Percentiles rank a stretch among this genome's conserved stretches.
Evolutionary conservation across 2,329 filamentous ascomycete species (phyloP).

Genomic region (Teratosphaeria pseudoeucalypti): DNA sequence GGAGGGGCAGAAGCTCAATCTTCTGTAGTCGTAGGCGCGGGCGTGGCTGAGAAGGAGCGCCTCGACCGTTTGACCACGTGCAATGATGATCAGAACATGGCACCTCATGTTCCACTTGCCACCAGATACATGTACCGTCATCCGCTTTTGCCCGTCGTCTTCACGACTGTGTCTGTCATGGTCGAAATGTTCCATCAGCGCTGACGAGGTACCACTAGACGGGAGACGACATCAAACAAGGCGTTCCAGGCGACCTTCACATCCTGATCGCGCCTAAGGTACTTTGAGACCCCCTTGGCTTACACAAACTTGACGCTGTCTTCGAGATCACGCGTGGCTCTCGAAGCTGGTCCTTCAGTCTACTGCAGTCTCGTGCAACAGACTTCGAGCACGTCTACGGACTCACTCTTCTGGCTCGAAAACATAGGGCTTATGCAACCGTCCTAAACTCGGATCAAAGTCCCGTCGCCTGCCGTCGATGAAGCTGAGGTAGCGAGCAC

Average conservation of each 20-base stretch:
- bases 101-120: background rate
- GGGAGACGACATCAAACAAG: too few relatives aligned
- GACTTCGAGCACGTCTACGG: background rate
- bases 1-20: background rate
- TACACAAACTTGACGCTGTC: too few relatives aligned
- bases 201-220: too few relatives aligned
- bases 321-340: background rate
- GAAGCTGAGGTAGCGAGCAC: background rate
- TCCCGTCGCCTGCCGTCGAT: background rate
- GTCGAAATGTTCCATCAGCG: too few relatives aligned
- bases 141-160: too few relatives aligned
- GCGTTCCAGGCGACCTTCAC: too few relatives aligned
- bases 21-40: background rate
- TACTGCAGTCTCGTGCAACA: too few relatives aligned
- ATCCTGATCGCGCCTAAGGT: too few relatives aligned
- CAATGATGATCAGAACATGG: background rate
- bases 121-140: background rate
- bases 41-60: background rate
- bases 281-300: too few relatives aligned
- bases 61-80: background rate
- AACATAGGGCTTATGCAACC: background rate
- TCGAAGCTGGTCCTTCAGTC: background rate
- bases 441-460: background rate
- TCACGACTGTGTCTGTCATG: too few relatives aligned
- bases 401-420: background rate